Conservation (phyloP, 2,329 filamentous ascomycete species). For the Pseudocercospora fijiensis region DNA sequence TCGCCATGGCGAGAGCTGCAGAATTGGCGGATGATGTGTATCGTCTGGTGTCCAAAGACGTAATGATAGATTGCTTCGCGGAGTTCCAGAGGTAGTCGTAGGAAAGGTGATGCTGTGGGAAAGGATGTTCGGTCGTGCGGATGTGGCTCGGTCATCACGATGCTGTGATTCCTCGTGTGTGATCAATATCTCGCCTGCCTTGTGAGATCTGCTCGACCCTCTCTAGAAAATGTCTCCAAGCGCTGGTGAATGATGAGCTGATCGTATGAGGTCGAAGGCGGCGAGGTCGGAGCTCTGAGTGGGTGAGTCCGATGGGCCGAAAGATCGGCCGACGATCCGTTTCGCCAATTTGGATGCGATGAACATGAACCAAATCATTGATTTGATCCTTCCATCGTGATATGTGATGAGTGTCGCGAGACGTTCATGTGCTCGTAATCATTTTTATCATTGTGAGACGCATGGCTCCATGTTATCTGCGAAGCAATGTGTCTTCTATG, state of each 20-base stretch:
- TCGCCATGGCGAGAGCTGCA: conserved; percentile 6
- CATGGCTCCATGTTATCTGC: neutral
- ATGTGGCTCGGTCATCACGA: neutral
- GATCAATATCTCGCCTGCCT: neutral
- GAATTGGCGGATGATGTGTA: conserved; percentile 11
- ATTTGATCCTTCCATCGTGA: neutral
- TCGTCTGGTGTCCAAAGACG: conserved; percentile 2
- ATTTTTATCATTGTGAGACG: neutral
- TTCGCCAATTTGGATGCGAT: neutral
- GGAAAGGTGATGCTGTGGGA: conserved; percentile 1
- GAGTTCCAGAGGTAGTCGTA: neutral
- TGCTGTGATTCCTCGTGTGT: neutral
- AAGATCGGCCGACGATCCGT: neutral
- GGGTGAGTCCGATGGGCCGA: neutral
- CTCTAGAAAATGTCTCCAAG: neutral
- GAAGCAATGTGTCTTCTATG: neutral
- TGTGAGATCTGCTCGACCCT: neutral
- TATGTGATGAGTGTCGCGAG: neutral
- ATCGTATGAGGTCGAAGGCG: neutral
- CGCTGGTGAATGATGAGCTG: neutral
- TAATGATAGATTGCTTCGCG: conserved; percentile 5
- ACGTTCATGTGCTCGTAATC: neutral
- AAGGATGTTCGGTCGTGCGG: neutral
- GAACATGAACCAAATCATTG: neutral
- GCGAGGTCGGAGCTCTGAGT: neutral